A percentile compares a stretch with the other conserved stretches of the same genome.
phyloP scores from a whole-genome alignment of 2,329 filamentous ascomycete species.

The Aureobasidium sp. region DNA sequence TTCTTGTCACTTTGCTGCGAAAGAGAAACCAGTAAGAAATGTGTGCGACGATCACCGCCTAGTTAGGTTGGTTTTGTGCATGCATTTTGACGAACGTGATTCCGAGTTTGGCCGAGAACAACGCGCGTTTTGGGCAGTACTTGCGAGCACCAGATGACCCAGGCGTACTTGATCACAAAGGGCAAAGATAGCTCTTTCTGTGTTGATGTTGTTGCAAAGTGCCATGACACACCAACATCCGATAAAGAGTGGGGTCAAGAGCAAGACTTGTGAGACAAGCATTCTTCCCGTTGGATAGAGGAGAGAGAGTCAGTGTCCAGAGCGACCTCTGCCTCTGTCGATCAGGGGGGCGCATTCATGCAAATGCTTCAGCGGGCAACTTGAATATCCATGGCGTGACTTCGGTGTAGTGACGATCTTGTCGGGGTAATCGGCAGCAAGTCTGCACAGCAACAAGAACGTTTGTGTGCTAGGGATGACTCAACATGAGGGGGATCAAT shows the following conservation, averaged over 20 bases:
- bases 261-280: background rate
- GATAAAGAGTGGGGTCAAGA: background rate
- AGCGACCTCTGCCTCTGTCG: background rate
- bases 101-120: constrained; percentile 2
- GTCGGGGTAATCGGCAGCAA: constrained; percentile 8
- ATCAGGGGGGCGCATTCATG: background rate
- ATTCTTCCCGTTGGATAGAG: background rate
- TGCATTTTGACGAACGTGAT: background rate
- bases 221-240: constrained; percentile 2
- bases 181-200: background rate
- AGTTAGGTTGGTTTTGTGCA: background rate
- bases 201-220: background rate
- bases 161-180: background rate
- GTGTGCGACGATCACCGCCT: background rate
- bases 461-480: constrained; percentile 2
- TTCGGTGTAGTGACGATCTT: constrained; percentile 5
- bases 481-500: background rate
- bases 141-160: background rate
- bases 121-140: background rate
- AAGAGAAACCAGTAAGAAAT: background rate
- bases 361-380: background rate
- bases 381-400: constrained; percentile 5
- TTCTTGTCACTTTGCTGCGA: background rate
- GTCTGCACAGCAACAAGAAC: background rate
- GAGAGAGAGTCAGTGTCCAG: constrained; percentile 4